Percentiles rank a stretch among this genome's conserved stretches.
Conservation (phyloP, 768 basidiomycete species). For the Mycena haematopus region DNA sequence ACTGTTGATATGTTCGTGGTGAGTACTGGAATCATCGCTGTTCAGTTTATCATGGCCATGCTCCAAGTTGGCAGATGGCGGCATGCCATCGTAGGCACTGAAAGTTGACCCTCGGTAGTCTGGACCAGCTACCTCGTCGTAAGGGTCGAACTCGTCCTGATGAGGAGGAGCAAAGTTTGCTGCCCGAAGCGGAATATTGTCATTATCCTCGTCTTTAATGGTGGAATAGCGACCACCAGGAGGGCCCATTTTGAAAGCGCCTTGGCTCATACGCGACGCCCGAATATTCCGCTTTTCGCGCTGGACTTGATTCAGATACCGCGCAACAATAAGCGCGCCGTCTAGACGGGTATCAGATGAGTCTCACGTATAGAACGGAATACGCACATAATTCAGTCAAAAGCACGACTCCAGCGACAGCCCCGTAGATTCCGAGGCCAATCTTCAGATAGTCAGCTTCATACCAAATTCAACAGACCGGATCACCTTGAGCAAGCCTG, state of each 20-base stretch:
- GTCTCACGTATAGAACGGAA: slow-evolving; percentile 2
- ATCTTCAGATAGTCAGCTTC: slow-evolving; percentile 32
- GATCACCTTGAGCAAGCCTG: slow-evolving; percentile 39
- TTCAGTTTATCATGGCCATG: slow-evolving; percentile 6
- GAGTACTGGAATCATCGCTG: not conserved
- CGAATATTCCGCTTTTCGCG: slow-evolving; percentile 54
- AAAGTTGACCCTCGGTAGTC: slow-evolving; percentile 24
- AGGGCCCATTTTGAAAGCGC: slow-evolving; percentile 43
- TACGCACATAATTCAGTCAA: slow-evolving; percentile 64
- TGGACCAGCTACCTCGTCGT: slow-evolving; percentile 38
- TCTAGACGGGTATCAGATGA: slow-evolving; percentile 42
- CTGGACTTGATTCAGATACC: slow-evolving; percentile 59
- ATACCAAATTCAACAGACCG: not conserved
- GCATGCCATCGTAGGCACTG: slow-evolving; percentile 26
- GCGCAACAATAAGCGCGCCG: slow-evolving; percentile 57
- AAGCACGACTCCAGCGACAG: slow-evolving; percentile 50
- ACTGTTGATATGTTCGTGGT: not conserved
- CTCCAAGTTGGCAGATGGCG: slow-evolving; percentile 9
- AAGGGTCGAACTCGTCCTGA: slow-evolving; percentile 48
- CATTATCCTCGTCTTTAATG: slow-evolving; percentile 30
- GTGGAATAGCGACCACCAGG: slow-evolving; percentile 37
- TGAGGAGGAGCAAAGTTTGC: slow-evolving; percentile 24
- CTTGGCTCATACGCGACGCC: slow-evolving; percentile 42
- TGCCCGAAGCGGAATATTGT: slow-evolving; percentile 21
- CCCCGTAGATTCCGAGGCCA: slow-evolving; percentile 53